Base-by-base conservation (phyloP, 2,329 filamentous ascomycete genomes). In the Pseudocercospora macadamiae region DNA sequence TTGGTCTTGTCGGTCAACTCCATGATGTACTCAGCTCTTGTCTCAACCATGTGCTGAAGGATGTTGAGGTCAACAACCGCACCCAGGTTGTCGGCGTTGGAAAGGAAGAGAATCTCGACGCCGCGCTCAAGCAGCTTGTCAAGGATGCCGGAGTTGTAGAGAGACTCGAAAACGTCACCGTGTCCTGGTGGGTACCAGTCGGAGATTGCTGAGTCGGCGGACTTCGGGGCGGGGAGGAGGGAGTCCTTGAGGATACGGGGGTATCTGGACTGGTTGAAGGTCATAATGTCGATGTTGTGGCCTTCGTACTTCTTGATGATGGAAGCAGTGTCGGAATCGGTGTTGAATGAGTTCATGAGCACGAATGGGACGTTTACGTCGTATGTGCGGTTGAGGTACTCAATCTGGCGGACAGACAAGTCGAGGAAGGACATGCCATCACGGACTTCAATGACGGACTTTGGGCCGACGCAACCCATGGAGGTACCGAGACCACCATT, bases 251-350 rank as follows among this genome's bases (percentile, higher is more conserved):
- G 87, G 75, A 99, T 91, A 84, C 95, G 90, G 69, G 95, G 95
- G 83, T 97, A 99, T 72, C 93, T 87, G 65, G 95, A 99, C 82
- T 99, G 95, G 85, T 99, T 99, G 88, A 99, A 99, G 76, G 95
- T 97, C 76, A 97, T 84, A 77, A 99, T 97, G 76, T 99, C 95
- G 74, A 99, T 96, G 77, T 97, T 97, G 86, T 99, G 95, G 66
- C 95, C 95, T 83, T 99, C 93, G 81, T 97, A 99, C 84, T 99
- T 99, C 88, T 99, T 99, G 84, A 99, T 99, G 80, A 99, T 99
- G 79, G 91, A 92, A 64, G 93, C 92, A 52, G 95, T 99, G 75
- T 99, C 95, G 72, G 93, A 87, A 77, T 99, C 93, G 76, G 95
- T 99, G 86, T 99, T 99, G 90, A 99, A 99, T 56, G 95, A 97